phyloP scores from a whole-genome alignment of 345 rosid genomes.

The Moricandia moricandioides region DNA sequence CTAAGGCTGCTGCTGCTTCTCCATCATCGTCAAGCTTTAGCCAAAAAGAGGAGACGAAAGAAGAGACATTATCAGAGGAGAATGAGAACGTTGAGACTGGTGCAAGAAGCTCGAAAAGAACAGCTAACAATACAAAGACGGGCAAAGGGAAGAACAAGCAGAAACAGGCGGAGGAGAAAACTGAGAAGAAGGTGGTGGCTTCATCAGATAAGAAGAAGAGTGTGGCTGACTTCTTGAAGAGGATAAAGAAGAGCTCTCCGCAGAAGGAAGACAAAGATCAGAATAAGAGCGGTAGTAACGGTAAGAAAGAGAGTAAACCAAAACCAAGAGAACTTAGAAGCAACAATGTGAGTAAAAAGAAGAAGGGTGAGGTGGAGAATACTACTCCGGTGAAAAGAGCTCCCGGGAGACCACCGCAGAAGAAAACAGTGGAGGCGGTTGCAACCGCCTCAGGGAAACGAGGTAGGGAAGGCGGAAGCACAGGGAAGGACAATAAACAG shows the following conservation, averaged over 20 bases:
- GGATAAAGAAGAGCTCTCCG: slow-evolving; percentile 53
- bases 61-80: slow-evolving; percentile 38
- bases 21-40: slow-evolving; percentile 42
- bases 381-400: slow-evolving; percentile 41
- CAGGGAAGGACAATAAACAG: slow-evolving; percentile 40
- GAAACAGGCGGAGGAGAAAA: slow-evolving; percentile 26
- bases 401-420: slow-evolving; percentile 55
- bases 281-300: slow-evolving; percentile 33
- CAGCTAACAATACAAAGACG: slow-evolving; percentile 11
- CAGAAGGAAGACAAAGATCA: slow-evolving; percentile 40
- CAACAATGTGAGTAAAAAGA: slow-evolving; percentile 32
- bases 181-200: slow-evolving; percentile 36
- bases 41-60: slow-evolving; percentile 39
- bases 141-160: slow-evolving; percentile 39
- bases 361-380: slow-evolving; percentile 40
- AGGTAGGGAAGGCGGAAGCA: slow-evolving; percentile 41
- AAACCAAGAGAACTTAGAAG: slow-evolving; percentile 46
- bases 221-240: slow-evolving; percentile 67
- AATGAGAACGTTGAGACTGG: slow-evolving; percentile 52
- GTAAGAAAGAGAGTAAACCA: slow-evolving; percentile 40
- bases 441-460: slow-evolving; percentile 47
- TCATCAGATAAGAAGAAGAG: slow-evolving; percentile 57
- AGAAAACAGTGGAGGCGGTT: slow-evolving; percentile 37
- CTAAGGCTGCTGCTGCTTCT: slow-evolving; percentile 43
- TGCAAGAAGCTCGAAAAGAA: slow-evolving; percentile 54